These are phyloP conservation scores for Dendryphion nanum DNA, from an alignment of 2,329 filamentous ascomycete species.

Conservation along the genomic window DNA sequence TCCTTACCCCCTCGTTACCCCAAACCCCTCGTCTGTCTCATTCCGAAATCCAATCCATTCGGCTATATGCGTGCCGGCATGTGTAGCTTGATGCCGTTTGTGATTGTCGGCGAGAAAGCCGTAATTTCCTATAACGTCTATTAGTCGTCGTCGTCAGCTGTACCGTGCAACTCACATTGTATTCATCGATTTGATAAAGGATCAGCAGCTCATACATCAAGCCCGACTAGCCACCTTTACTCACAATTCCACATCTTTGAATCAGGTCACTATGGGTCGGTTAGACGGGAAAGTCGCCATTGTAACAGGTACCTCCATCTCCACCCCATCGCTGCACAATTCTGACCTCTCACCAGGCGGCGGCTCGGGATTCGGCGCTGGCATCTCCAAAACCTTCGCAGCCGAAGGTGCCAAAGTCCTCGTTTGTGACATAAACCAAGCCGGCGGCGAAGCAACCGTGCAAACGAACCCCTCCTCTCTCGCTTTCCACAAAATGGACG, in stretches of 20 bases:
- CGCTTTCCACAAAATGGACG: slow-evolving; percentile 47
- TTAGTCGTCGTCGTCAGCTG: no score
- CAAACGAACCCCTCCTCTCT: slow-evolving; percentile 39
- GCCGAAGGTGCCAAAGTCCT: slow-evolving; percentile 61
- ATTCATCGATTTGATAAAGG: no score
- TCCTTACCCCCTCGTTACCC: neutral
- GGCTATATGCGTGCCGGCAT: no score
- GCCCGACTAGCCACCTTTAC: no score
- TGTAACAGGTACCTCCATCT: slow-evolving; percentile 46
- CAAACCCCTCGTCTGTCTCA: neutral
- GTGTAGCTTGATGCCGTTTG: no score
- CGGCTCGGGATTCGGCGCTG: slow-evolving; percentile 63
- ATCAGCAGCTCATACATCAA: no score
- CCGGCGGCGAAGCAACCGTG: slow-evolving; percentile 52
- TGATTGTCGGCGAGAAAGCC: no score
- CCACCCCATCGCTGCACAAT: slow-evolving; percentile 3
- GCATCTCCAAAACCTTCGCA: slow-evolving; percentile 59
- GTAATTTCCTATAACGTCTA: no score
- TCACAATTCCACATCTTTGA: no score
- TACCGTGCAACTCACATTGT: no score
- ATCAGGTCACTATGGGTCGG: slow-evolving; percentile 33
- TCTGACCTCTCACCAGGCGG: slow-evolving; percentile 43
- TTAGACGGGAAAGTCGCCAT: slow-evolving; percentile 57
- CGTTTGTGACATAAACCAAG: slow-evolving; percentile 60
- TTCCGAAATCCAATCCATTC: no score